Evolutionary conservation across 345 rosid species (phyloP).

Genomic region (Eucalyptus pauciflora): DNA sequence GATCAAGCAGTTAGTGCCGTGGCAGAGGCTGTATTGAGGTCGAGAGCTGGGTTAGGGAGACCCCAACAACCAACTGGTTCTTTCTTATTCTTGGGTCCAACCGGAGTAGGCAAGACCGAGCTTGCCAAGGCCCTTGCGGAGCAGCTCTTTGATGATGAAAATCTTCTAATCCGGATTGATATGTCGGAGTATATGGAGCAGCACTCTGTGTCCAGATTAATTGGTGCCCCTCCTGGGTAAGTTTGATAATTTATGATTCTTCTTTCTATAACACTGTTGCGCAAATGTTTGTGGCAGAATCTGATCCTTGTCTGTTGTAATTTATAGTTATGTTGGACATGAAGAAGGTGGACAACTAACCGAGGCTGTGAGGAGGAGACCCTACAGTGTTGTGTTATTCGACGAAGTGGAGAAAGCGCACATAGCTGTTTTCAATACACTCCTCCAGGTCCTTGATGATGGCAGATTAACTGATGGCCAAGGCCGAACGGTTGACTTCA

Average conservation of each 20-base stretch:
- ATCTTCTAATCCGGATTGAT: constrained; percentile 65
- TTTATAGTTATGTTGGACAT: constrained; percentile 73
- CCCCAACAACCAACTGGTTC: constrained; percentile 96
- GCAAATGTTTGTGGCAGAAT: background rate
- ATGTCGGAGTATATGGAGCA: constrained; percentile 98
- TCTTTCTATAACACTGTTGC: background rate
- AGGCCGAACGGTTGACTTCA: constrained; percentile 83
- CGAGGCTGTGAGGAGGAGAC: constrained; percentile 83
- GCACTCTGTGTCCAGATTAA: constrained; percentile 73
- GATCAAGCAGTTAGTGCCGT: constrained; percentile 70
- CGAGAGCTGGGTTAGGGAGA: constrained; percentile 88
- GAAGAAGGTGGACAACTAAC: constrained; percentile 96
- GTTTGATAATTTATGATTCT: background rate
- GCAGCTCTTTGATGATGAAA: constrained; percentile 86
- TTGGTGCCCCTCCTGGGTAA: constrained; percentile 91
- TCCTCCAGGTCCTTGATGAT: constrained; percentile 91
- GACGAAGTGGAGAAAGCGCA: constrained; percentile 97
- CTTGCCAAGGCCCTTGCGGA: constrained; percentile 94
- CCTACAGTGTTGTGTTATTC: constrained; percentile 71
- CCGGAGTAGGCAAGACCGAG: constrained; percentile 95
- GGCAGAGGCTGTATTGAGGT: constrained; percentile 75
- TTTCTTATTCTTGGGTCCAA: constrained; percentile 86
- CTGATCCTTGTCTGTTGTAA: background rate
- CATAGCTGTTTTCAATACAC: constrained; percentile 74
- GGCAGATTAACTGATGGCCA: constrained; percentile 89